phyloP scores from a whole-genome alignment of 371 early-diverging fungal species.

The Cokeromyces recurvatus region DNA sequence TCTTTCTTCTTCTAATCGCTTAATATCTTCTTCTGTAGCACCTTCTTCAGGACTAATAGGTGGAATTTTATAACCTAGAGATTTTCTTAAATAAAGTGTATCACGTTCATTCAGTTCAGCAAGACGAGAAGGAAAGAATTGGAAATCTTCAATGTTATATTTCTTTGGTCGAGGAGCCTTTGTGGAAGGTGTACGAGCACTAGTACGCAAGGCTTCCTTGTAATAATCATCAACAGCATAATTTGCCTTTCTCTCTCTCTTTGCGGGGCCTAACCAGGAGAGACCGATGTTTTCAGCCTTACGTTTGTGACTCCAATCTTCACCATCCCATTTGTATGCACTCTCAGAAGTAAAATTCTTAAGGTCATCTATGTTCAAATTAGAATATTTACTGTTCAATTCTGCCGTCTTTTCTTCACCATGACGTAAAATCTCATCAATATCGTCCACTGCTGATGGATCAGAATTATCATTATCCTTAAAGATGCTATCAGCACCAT shows the following conservation, averaged over 20 bases:
- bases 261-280: slow-evolving; percentile 84
- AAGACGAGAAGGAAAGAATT: slow-evolving; percentile 88
- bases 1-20: slow-evolving; percentile 62
- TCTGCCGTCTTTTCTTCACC: slow-evolving; percentile 92
- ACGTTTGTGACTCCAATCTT: slow-evolving; percentile 78
- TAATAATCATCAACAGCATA: slow-evolving; percentile 89
- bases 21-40: slow-evolving; percentile 37
- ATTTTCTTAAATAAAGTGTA: slow-evolving; percentile 55
- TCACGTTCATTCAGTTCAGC: slow-evolving; percentile 83
- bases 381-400: slow-evolving; percentile 82
- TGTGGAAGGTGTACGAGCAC: slow-evolving; percentile 45
- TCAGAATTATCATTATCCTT: slow-evolving; percentile 52
- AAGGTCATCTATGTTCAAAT: slow-evolving; percentile 87
- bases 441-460: slow-evolving; percentile 63
- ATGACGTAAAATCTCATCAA: slow-evolving; percentile 83
- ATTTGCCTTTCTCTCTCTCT: slow-evolving; percentile 84
- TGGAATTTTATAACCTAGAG: slow-evolving; percentile 59
- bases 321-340: slow-evolving; percentile 96
- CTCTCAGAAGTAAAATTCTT: slow-evolving; percentile 77
- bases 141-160: slow-evolving; percentile 74
- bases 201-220: slow-evolving; percentile 67
- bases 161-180: slow-evolving; percentile 66
- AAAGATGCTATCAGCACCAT: slow-evolving; percentile 92
- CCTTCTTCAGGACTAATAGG: slow-evolving; percentile 28
- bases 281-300: slow-evolving; percentile 49